A percentile compares a stretch with the other conserved stretches of the same genome.
These are phyloP conservation scores for Tricholoma terreum DNA, from an alignment of 768 basidiomycete genomes.

Conservation along the genomic window DNA sequence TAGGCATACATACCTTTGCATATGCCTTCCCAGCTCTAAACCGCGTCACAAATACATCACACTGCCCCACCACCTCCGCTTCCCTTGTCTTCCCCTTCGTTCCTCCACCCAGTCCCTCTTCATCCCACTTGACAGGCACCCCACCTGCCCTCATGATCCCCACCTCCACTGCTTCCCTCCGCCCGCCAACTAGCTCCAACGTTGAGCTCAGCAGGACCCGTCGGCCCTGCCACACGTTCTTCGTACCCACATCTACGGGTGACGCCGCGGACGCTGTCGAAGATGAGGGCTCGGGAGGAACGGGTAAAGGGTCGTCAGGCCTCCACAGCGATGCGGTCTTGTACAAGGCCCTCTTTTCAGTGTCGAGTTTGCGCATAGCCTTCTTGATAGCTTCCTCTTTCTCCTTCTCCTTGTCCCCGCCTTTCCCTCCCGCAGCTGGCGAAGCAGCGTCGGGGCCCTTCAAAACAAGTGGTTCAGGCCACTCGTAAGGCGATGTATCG, in stretches of 20 bases:
- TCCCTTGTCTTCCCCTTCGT: conserved; percentile 30
- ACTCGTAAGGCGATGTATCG: conserved; percentile 57
- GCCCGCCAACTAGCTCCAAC: conserved; percentile 48
- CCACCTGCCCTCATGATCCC: conserved; percentile 66
- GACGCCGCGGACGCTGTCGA: conserved; percentile 3
- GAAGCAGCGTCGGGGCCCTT: conserved; percentile 21
- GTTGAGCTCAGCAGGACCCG: conserved; percentile 60
- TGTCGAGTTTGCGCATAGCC: conserved; percentile 23
- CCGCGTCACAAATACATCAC: conserved; percentile 74
- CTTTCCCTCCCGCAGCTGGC: neutral
- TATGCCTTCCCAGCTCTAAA: conserved; percentile 70
- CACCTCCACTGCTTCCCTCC: conserved; percentile 53
- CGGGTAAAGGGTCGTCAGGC: conserved; percentile 20
- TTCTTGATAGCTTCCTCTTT: conserved; percentile 21
- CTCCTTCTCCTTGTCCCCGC: conserved; percentile 20
- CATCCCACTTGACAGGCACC: conserved; percentile 27
- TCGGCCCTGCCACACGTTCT: conserved; percentile 56
- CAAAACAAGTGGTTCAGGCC: conserved; percentile 66
- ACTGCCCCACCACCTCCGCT: conserved; percentile 40
- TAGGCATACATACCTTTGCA: conserved; percentile 49
- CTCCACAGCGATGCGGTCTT: conserved; percentile 28
- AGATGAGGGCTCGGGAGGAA: neutral
- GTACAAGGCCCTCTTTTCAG: conserved; percentile 30
- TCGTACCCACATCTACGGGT: conserved; percentile 12
- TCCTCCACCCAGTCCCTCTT: conserved; percentile 9